These are phyloP conservation scores for Cordyceps farinosa DNA, from an alignment of 2,329 filamentous ascomycete species.

Conservation along the genomic window DNA sequence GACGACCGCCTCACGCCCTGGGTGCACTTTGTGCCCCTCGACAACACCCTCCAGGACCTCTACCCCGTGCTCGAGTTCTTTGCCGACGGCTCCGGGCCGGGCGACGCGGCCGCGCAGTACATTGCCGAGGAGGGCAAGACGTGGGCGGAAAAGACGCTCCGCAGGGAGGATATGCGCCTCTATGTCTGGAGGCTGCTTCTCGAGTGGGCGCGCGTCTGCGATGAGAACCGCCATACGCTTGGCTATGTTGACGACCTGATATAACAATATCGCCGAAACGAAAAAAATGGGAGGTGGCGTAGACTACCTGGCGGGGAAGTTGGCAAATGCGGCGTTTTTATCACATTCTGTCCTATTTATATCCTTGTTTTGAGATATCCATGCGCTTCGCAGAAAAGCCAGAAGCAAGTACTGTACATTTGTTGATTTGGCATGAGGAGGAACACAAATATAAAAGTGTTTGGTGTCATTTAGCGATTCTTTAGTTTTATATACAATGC, in stretches of 20 bases:
- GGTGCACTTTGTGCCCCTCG: slow-evolving; percentile 70
- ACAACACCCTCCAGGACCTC: slow-evolving; percentile 64
- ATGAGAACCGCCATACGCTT: slow-evolving; percentile 41
- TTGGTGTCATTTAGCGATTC: neutral
- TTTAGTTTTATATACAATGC: neutral
- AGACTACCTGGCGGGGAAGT: neutral
- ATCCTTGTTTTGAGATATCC: slow-evolving; percentile 3
- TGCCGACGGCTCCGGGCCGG: slow-evolving; percentile 43
- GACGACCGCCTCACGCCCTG: slow-evolving; percentile 65
- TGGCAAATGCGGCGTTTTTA: neutral
- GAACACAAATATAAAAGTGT: neutral
- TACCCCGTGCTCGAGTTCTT: slow-evolving; percentile 66
- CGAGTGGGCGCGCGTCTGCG: slow-evolving; percentile 53
- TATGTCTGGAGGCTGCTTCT: slow-evolving; percentile 61
- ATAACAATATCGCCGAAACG: neutral
- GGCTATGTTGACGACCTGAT: slow-evolving; percentile 43
- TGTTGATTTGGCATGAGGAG: neutral
- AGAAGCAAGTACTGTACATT: neutral
- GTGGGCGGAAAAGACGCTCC: slow-evolving; percentile 60
- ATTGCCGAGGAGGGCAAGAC: slow-evolving; percentile 57
- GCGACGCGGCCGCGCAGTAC: slow-evolving; percentile 53
- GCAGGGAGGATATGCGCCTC: slow-evolving; percentile 63
- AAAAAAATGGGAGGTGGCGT: neutral
- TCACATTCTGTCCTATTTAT: neutral
- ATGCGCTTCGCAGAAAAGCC: neutral